Conservation (phyloP, 1,284 basidiomycete species). For the Ganoderma sinense region DNA sequence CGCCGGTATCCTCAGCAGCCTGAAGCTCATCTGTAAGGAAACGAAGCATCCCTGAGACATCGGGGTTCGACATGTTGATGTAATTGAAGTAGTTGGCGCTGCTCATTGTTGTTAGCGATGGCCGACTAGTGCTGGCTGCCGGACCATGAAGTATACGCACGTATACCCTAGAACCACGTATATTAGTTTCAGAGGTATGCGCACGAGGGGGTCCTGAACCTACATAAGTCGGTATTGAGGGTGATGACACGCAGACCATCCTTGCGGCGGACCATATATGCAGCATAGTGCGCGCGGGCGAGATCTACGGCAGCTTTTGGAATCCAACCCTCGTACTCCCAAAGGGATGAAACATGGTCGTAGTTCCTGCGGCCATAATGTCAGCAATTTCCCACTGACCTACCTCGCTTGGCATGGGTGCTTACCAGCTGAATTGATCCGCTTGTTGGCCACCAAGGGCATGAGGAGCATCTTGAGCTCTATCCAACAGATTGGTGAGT, state of each 20-base stretch:
- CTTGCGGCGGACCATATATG: slow-evolving; percentile 72
- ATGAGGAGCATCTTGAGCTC: slow-evolving; percentile 72
- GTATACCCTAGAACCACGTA: slow-evolving; percentile 49
- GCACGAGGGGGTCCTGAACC: slow-evolving; percentile 32
- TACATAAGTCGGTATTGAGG: slow-evolving; percentile 81
- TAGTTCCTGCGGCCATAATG: slow-evolving; percentile 64
- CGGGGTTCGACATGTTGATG: slow-evolving; percentile 76
- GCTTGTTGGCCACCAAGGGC: slow-evolving; percentile 60
- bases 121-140: not conserved
- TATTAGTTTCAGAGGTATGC: not conserved
- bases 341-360: slow-evolving; percentile 73
- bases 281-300: slow-evolving; percentile 77
- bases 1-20: slow-evolving; percentile 74
- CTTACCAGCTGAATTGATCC: slow-evolving; percentile 71
- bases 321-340: slow-evolving; percentile 79
- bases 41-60: slow-evolving; percentile 77
- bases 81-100: slow-evolving; percentile 80
- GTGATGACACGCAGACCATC: slow-evolving; percentile 80
- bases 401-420: not conserved
- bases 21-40: slow-evolving; percentile 87
- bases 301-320: slow-evolving; percentile 61
- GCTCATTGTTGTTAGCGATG: slow-evolving; percentile 22
- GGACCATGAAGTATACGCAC: slow-evolving; percentile 40
- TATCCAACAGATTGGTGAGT: slow-evolving; percentile 31
- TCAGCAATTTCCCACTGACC: too few species aligned